These are phyloP conservation scores for Hansenula lynferdii DNA, from an alignment of 1,139 yeast genomes.

Conservation along the genomic window DNA sequence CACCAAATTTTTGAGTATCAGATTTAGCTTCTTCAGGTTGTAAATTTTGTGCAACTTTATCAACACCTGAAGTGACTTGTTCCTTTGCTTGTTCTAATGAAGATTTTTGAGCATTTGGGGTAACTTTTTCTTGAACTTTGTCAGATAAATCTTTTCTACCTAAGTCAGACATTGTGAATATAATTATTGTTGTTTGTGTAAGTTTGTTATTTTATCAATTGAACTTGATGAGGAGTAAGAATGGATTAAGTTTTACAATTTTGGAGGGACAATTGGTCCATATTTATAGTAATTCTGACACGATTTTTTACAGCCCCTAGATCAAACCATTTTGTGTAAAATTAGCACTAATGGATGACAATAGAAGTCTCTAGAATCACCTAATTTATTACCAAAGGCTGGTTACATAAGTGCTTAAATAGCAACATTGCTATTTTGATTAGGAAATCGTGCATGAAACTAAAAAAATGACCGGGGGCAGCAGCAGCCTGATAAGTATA, in stretches of 20 bases:
- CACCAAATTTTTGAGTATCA: constrained; percentile 60
- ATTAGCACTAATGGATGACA: neutral
- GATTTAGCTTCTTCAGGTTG: constrained; percentile 69
- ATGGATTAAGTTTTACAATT: neutral
- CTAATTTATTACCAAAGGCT: neutral
- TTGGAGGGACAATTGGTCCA: neutral
- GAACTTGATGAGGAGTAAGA: neutral
- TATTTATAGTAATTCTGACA: neutral
- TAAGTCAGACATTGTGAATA: constrained; percentile 55
- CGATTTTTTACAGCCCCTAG: neutral
- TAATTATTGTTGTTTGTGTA: neutral
- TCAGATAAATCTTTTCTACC: constrained; percentile 75
- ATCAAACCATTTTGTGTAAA: neutral
- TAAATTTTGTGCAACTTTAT: constrained; percentile 52
- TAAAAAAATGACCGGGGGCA: neutral
- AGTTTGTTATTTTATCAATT: neutral
- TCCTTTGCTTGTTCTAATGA: constrained; percentile 68
- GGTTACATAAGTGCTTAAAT: constrained; percentile 1
- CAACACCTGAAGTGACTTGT: constrained; percentile 57
- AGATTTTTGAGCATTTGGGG: constrained; percentile 71
- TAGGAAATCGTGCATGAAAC: neutral
- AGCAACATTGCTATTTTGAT: neutral
- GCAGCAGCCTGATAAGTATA: too few species aligned
- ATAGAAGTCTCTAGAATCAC: neutral
- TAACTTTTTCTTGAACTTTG: constrained; percentile 60